Conservation (phyloP, 2,329 filamentous ascomycete genomes). For the Curvularia sp. region DNA sequence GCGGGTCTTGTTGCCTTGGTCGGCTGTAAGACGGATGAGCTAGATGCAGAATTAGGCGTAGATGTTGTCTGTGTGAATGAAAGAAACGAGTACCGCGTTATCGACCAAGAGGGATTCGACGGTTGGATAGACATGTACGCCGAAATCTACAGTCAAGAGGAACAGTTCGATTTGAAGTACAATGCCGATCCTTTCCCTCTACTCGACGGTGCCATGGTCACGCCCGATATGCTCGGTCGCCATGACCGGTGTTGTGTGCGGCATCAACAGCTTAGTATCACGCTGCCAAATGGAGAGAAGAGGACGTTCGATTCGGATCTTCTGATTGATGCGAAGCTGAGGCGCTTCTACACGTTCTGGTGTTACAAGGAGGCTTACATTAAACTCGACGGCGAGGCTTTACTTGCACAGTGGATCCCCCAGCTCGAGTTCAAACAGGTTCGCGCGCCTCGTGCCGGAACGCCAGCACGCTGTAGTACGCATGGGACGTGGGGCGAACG, state of each 20-base stretch:
- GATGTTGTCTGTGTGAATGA: conserved; percentile 80
- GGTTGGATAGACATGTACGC: conserved; percentile 74
- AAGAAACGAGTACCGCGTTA: conserved; percentile 66
- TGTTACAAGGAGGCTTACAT: conserved; percentile 82
- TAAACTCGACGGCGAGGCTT: conserved; percentile 81
- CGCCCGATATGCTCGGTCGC: conserved; percentile 52
- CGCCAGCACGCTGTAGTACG: conserved; percentile 53
- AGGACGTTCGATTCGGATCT: conserved; percentile 53
- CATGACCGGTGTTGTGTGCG: conserved; percentile 53
- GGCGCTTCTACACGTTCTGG: conserved; percentile 79
- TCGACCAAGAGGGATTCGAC: conserved; percentile 69
- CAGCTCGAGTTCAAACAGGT: conserved; percentile 74
- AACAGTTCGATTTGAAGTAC: conserved; percentile 69
- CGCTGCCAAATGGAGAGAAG: conserved; percentile 46
- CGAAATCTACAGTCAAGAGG: conserved; percentile 70
- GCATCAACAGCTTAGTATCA: conserved; percentile 51
- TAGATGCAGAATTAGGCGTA: conserved; percentile 66
- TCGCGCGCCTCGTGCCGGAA: conserved; percentile 55
- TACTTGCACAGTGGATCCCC: conserved; percentile 75
- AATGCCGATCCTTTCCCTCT: conserved; percentile 55
- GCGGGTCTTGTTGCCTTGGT: conserved; percentile 75
- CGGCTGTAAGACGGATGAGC: conserved; percentile 48
- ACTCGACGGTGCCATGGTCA: conserved; percentile 54
- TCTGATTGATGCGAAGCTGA: conserved; percentile 67
- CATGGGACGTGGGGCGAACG: conserved; percentile 57